Conservation (phyloP, 2,329 filamentous ascomycete genomes). For the Albophoma yamanashiensis region DNA sequence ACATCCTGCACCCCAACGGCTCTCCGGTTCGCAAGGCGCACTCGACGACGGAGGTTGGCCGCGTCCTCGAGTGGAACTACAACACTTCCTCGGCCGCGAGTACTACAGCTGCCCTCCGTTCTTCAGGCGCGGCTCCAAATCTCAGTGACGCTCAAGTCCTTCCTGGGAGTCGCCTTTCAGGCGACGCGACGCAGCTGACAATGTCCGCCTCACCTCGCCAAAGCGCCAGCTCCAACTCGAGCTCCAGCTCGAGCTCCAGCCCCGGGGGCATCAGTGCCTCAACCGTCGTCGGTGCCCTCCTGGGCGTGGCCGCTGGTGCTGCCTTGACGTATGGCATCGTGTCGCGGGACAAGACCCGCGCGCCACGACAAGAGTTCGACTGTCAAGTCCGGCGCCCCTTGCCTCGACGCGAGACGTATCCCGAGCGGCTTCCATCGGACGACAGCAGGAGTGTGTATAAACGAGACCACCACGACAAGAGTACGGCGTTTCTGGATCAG, state of each 20-base stretch:
- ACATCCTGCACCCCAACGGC: conserved; percentile 22
- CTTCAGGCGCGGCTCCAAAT: neutral
- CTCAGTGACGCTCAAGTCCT: neutral
- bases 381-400: conserved; percentile 19
- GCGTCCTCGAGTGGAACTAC: conserved; percentile 39
- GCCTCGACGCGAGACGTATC: conserved; percentile 34
- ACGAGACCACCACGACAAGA: neutral
- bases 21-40: conserved; percentile 22
- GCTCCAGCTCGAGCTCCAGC: neutral
- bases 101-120: neutral
- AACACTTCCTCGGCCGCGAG: conserved; percentile 17
- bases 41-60: conserved; percentile 21
- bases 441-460: neutral
- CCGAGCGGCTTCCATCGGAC: conserved; percentile 15
- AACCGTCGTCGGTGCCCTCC: conserved; percentile 61
- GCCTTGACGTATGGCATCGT: conserved; percentile 61
- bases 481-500: neutral
- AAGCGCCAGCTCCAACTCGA: neutral
- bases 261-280: conserved; percentile 35
- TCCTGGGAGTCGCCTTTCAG: neutral
- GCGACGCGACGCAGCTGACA: neutral
- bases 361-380: conserved; percentile 30
- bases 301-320: conserved; percentile 63
- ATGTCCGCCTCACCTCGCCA: neutral
- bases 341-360: conserved; percentile 29